phyloP scores from a whole-genome alignment of 1,139 yeast genomes.

The Kazachstania sp. region DNA sequence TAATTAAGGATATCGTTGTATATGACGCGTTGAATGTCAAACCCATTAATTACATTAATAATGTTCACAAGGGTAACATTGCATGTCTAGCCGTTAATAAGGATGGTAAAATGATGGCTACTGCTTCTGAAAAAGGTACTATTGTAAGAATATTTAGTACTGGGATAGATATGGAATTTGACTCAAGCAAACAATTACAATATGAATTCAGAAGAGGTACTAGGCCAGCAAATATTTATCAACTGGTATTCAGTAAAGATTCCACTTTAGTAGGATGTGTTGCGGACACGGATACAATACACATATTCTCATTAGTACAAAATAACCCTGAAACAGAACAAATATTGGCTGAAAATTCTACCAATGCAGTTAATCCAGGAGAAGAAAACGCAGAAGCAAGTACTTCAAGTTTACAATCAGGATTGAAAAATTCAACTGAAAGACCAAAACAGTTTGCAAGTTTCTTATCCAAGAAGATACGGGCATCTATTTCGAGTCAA shows the following conservation, averaged over 20 bases:
- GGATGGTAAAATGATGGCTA: constrained; percentile 49
- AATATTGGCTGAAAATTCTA: neutral
- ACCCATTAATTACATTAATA: constrained; percentile 48
- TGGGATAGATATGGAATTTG: constrained; percentile 20
- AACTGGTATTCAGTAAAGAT: constrained; percentile 46
- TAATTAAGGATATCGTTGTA: constrained; percentile 31
- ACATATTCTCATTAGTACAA: constrained; percentile 43
- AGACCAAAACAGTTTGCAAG: constrained; percentile 21
- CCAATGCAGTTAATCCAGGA: neutral
- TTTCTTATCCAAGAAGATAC: constrained; percentile 21
- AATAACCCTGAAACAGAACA: neutral
- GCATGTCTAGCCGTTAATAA: constrained; percentile 33
- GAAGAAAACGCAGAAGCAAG: neutral
- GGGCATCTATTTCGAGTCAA: constrained; percentile 26
- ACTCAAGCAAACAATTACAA: constrained; percentile 27
- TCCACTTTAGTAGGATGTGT: constrained; percentile 52
- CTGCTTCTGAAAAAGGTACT: constrained; percentile 68
- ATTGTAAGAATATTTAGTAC: constrained; percentile 49
- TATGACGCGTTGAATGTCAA: constrained; percentile 52
- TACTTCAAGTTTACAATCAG: neutral
- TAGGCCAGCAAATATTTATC: constrained; percentile 47
- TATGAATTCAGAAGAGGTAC: constrained; percentile 64
- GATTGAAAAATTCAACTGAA: constrained; percentile 8
- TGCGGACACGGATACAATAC: constrained; percentile 61
- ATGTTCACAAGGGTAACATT: constrained; percentile 26